Conservation (phyloP, 306 rosid genomes). For the Elaeagnus macrophylla region DNA sequence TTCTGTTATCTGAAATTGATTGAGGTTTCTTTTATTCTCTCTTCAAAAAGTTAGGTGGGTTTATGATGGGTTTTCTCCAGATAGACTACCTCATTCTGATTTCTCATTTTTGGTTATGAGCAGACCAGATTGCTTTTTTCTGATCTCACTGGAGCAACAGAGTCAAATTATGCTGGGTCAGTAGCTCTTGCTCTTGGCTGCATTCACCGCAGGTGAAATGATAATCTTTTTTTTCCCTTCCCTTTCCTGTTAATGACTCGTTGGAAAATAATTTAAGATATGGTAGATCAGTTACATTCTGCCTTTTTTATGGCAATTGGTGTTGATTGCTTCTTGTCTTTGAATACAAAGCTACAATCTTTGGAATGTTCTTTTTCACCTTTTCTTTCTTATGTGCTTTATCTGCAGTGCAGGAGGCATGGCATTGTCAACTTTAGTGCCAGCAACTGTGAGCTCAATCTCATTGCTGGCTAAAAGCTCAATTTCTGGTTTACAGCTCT, state of each 20-base stretch:
- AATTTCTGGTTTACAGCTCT: constrained; percentile 68
- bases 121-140: constrained; percentile 83
- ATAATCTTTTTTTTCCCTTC: constrained; percentile 10
- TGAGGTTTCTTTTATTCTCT: constrained; percentile 5
- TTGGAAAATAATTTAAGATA: no score
- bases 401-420: constrained; percentile 97
- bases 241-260: no score
- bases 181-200: constrained; percentile 92
- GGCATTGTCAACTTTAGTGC: constrained; percentile 91
- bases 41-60: not conserved
- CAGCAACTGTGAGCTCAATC: constrained; percentile 85
- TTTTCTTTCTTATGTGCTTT: constrained; percentile 25
- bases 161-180: constrained; percentile 72
- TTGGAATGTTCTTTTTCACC: constrained; percentile 2
- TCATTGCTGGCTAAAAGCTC: constrained; percentile 76
- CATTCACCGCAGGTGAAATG: constrained; percentile 84
- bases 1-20: constrained; percentile 12
- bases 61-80: not conserved
- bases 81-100: not conserved
- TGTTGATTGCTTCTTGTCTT: not conserved
- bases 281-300: not conserved
- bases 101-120: constrained; percentile 16
- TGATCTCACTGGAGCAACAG: constrained; percentile 68
- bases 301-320: not conserved
- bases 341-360: not conserved